Evolutionary conservation across 2,329 filamentous ascomycete genomes (phyloP).

Genomic region (Pseudogymnoascus sp.): DNA sequence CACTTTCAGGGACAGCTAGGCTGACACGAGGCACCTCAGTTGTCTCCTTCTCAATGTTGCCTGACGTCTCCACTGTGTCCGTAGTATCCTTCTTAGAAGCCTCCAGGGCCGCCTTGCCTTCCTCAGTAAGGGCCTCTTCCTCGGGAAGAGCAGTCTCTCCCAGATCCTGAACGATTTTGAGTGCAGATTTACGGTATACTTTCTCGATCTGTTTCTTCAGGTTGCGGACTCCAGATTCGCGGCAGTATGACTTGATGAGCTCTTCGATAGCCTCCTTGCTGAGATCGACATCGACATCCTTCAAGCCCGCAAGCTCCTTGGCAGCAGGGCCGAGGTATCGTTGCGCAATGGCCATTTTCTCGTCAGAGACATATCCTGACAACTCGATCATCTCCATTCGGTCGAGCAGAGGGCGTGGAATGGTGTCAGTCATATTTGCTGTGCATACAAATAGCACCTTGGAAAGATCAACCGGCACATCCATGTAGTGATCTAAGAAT

Average conservation of each 20-base stretch:
- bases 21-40: conserved; percentile 63
- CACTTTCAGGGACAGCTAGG: conserved; percentile 74
- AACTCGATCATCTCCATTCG: conserved; percentile 97
- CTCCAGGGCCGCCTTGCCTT: conserved; percentile 70
- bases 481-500: conserved; percentile 97
- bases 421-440: conserved; percentile 97
- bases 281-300: conserved; percentile 83
- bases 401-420: conserved; percentile 85
- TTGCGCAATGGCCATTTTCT: conserved; percentile 98
- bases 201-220: conserved; percentile 99
- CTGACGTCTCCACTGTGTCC: conserved; percentile 54
- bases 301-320: conserved; percentile 86
- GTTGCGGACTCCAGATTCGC: conserved; percentile 93
- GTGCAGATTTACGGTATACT: conserved; percentile 90
- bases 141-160: conserved; percentile 78
- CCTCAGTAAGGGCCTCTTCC: conserved; percentile 71
- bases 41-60: conserved; percentile 46
- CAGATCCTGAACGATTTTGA: conserved; percentile 94
- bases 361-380: conserved; percentile 92
- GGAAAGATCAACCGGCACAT: conserved; percentile 92
- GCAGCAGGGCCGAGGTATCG: conserved; percentile 85
- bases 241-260: conserved; percentile 96
- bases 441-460: conserved; percentile 99
- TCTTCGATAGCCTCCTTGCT: conserved; percentile 85
- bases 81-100: conserved; percentile 59